Evolutionary conservation across 805 yeast species (phyloP).

Genomic region (Hanseniaspora nectarophila): DNA sequence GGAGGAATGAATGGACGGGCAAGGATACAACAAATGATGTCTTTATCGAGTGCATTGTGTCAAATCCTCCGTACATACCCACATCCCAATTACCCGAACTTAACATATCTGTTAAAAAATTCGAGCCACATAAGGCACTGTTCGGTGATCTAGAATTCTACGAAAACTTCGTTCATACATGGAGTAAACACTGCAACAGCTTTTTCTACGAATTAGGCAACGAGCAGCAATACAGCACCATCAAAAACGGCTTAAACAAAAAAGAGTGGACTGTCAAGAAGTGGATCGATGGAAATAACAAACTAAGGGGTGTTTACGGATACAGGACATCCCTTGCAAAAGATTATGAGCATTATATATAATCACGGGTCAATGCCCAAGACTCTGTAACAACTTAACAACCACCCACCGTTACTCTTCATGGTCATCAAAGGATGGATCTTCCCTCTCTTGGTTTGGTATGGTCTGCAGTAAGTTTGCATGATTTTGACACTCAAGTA

Average conservation of each 20-base stretch:
- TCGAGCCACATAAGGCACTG: constrained; percentile 73
- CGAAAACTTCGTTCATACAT: constrained; percentile 37
- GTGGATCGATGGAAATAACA: constrained; percentile 39
- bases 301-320: constrained; percentile 53
- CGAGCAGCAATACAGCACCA: constrained; percentile 40
- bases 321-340: constrained; percentile 31
- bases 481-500: constrained; percentile 71
- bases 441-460: constrained; percentile 88
- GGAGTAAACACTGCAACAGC: constrained; percentile 35
- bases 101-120: constrained; percentile 50
- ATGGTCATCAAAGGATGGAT: constrained; percentile 92
- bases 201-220: constrained; percentile 74
- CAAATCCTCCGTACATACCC: constrained; percentile 76
- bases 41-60: constrained; percentile 44
- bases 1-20: neutral
- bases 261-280: constrained; percentile 41
- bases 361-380: constrained; percentile 36
- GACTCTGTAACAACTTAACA: constrained; percentile 68
- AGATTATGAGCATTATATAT: constrained; percentile 1
- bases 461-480: constrained; percentile 73
- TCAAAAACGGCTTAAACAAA: constrained; percentile 21
- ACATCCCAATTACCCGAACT: constrained; percentile 31
- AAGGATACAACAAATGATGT: no score
- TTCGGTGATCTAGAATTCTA: constrained; percentile 69
- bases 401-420: constrained; percentile 83